phyloP scores from a whole-genome alignment of 2,329 filamentous ascomycete species.

The Calonectria crousiana region DNA sequence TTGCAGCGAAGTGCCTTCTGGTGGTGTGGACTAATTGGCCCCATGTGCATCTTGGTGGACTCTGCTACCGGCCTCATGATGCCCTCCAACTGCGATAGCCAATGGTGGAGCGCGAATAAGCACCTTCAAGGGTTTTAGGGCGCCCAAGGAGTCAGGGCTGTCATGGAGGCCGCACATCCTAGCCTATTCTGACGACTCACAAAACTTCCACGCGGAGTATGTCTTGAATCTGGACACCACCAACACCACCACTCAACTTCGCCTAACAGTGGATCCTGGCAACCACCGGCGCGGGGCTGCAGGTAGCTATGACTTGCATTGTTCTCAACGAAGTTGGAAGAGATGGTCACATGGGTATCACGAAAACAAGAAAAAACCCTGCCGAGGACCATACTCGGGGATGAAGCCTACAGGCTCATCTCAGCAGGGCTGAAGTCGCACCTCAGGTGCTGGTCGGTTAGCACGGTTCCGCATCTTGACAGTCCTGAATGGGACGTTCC shows the following conservation, averaged over 20 bases:
- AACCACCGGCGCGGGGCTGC: conserved; percentile 17
- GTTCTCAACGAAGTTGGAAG: neutral
- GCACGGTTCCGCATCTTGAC: neutral
- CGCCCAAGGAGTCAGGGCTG: conserved; percentile 14
- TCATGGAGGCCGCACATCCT: conserved; percentile 12
- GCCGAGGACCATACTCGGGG: neutral
- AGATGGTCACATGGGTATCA: conserved; percentile 17
- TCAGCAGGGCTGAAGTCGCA: conserved; percentile 14
- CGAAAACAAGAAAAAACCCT: conserved; percentile 1
- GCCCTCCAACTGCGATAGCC: conserved; percentile 34
- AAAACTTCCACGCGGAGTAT: conserved; percentile 8
- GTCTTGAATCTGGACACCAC: conserved; percentile 17
- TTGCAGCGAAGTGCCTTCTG: conserved; percentile 24
- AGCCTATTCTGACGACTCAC: conserved; percentile 6
- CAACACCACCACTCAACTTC: neutral
- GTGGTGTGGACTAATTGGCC: conserved; percentile 23
- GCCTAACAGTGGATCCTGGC: conserved; percentile 17
- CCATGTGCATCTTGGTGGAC: conserved; percentile 32
- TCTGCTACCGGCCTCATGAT: conserved; percentile 34
- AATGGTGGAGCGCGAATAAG: conserved; percentile 28
- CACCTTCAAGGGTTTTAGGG: conserved; percentile 19
- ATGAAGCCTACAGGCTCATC: conserved; percentile 5
- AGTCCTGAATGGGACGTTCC: neutral
- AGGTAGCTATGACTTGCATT: conserved; percentile 33
- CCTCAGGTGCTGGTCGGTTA: neutral